A percentile compares a stretch with the other conserved stretches of the same genome.
Conservation (phyloP, 2,329 filamentous ascomycete genomes). For the Gaeumannomyces sp. region DNA sequence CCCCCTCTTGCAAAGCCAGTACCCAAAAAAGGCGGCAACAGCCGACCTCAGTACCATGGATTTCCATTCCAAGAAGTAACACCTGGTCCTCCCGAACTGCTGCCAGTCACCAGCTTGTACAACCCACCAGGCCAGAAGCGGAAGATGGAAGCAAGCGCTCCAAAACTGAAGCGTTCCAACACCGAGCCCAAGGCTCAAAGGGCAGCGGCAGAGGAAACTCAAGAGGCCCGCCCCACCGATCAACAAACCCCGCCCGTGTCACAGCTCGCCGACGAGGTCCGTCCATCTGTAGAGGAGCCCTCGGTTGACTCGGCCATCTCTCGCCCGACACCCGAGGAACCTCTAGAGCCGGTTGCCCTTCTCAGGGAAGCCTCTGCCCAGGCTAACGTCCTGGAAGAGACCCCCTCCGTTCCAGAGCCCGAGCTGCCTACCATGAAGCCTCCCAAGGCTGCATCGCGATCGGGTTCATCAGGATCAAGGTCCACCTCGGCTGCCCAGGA, state of each 20-base stretch:
- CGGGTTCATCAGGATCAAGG: constrained; percentile 14
- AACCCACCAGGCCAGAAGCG: constrained; percentile 25
- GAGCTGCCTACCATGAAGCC: constrained; percentile 8
- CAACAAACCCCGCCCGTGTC: not conserved
- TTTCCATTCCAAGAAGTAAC: constrained; percentile 35
- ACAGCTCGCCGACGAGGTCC: not conserved
- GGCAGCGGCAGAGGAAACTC: not conserved
- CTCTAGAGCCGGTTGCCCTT: not conserved
- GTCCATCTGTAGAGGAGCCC: not conserved
- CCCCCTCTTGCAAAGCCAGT: constrained; percentile 9
- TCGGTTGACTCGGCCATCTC: not conserved
- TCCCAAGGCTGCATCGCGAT: constrained; percentile 11
- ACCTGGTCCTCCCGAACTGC: constrained; percentile 36
- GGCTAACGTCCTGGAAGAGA: not conserved
- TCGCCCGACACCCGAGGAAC: not conserved
- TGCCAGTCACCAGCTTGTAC: constrained; percentile 37
- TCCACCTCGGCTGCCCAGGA: constrained; percentile 14
- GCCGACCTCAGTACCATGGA: constrained; percentile 18
- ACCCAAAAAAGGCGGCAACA: constrained; percentile 13
- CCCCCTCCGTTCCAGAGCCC: constrained; percentile 6
- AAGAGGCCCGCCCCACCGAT: not conserved
- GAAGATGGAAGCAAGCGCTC: constrained; percentile 5
- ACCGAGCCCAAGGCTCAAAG: constrained; percentile 13
- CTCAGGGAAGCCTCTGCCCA: not conserved
- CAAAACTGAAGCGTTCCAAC: constrained; percentile 14